Conservation (phyloP, 2,329 filamentous ascomycete genomes). For the Alternaria consortialis region DNA sequence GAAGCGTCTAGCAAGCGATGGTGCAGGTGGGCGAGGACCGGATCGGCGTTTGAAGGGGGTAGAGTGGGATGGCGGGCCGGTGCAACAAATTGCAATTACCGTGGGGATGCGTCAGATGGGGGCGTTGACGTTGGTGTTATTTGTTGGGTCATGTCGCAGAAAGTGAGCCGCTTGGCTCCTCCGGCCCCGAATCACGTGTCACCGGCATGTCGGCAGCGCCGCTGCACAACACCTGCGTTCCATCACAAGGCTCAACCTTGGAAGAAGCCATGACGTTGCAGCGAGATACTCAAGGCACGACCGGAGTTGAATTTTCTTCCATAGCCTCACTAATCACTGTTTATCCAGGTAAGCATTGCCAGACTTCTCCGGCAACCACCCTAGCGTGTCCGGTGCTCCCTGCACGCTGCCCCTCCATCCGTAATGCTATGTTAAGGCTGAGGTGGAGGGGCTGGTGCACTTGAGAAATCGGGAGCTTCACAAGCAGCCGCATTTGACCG, state of each 20-base stretch:
- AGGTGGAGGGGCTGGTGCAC: conserved; percentile 21
- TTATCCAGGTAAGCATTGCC: background rate
- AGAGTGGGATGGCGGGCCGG: conserved; percentile 39
- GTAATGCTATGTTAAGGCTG: conserved; percentile 29
- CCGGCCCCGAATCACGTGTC: conserved; percentile 12
- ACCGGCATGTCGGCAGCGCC: conserved; percentile 9
- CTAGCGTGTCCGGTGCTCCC: conserved; percentile 22
- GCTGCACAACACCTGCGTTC: background rate
- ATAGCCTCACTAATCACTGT: background rate
- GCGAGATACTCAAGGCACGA: background rate
- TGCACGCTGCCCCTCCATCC: conserved; percentile 27
- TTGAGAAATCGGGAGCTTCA: conserved; percentile 5
- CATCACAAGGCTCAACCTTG: background rate
- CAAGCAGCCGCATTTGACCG: conserved; percentile 22
- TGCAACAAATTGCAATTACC: conserved; percentile 25
- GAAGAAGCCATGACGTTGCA: background rate
- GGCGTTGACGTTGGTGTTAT: conserved; percentile 21
- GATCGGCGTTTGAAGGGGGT: conserved; percentile 27
- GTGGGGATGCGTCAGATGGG: conserved; percentile 21
- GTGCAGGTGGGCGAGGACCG: conserved; percentile 12
- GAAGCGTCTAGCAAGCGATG: conserved; percentile 14
- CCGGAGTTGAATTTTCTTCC: background rate
- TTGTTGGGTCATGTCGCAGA: conserved; percentile 28
- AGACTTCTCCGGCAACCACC: background rate
- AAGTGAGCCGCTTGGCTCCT: conserved; percentile 17